Evolutionary conservation across 768 basidiomycete genomes (phyloP).

Genomic region (Pulveroboletus sp.): DNA sequence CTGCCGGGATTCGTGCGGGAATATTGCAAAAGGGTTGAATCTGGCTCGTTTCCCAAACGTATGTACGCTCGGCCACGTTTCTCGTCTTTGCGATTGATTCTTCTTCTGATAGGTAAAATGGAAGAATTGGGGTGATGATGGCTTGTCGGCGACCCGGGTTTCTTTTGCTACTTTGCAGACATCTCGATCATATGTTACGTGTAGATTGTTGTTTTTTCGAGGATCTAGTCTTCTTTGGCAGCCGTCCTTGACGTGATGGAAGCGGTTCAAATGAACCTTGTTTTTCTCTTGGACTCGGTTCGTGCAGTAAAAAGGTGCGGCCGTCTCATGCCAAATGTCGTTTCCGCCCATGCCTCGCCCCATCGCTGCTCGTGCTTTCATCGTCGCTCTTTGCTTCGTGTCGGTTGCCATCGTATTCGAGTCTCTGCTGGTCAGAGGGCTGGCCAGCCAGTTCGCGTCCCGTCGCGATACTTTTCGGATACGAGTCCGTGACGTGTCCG

Average conservation of each 20-base stretch:
- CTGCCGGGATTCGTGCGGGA: constrained; percentile 9
- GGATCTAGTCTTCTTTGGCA: no score
- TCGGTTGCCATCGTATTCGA: constrained; percentile 2
- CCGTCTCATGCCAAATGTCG: neutral
- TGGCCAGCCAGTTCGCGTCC: neutral
- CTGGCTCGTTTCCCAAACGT: no score
- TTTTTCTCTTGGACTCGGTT: no score
- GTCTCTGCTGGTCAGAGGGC: constrained; percentile 8
- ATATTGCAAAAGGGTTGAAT: no score
- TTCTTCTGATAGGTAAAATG: neutral
- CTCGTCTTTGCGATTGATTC: neutral
- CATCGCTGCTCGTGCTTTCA: constrained; percentile 4
- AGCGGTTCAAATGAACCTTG: no score
- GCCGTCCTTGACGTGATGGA: no score
- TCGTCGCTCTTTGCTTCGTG: constrained; percentile 19
- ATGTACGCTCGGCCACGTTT: neutral
- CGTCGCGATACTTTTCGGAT: neutral
- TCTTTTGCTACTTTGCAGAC: no score
- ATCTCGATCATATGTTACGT: no score
- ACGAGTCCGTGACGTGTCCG: neutral
- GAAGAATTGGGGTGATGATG: neutral
- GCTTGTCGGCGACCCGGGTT: no score
- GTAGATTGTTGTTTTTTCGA: no score
- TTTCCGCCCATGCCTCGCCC: constrained; percentile 5
- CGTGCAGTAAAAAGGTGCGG: no score